phyloP scores from a whole-genome alignment of 1,284 basidiomycete genomes.

The Tilletia setariae region DNA sequence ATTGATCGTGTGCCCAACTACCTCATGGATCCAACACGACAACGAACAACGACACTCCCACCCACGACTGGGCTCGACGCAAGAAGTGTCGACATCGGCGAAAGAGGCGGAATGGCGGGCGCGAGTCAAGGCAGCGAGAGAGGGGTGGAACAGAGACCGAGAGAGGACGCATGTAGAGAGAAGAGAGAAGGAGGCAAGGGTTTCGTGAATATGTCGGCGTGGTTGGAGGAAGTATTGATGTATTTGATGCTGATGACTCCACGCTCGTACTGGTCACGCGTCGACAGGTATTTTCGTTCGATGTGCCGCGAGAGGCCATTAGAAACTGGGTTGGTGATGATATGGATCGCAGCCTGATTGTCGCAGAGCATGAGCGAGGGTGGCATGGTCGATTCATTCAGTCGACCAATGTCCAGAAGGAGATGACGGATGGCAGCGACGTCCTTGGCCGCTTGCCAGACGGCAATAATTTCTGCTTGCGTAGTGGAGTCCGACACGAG shows the following conservation, averaged over 20 bases:
- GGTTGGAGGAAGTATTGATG: constrained; percentile 1
- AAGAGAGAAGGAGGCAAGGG: not conserved
- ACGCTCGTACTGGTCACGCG: not conserved
- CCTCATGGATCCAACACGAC: no score
- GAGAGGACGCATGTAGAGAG: not conserved
- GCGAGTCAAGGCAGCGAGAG: no score
- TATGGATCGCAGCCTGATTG: constrained; percentile 4
- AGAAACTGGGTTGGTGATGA: constrained; percentile 5
- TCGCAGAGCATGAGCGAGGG: constrained; percentile 1
- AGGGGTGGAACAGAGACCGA: no score
- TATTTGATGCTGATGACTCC: not conserved
- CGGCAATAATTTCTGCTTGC: constrained; percentile 3
- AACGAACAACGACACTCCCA: constrained; percentile 7
- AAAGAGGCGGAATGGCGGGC: no score
- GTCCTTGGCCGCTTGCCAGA: not conserved
- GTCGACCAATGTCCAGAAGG: not conserved
- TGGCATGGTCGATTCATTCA: not conserved
- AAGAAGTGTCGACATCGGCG: not conserved
- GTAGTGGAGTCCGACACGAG: not conserved
- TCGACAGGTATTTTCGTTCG: constrained; percentile 2
- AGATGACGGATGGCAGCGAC: not conserved
- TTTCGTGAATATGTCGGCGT: constrained; percentile 2
- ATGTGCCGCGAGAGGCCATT: constrained; percentile 7
- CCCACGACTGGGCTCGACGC: not conserved
- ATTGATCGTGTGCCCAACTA: no score